phyloP scores from a whole-genome alignment of 2,329 filamentous ascomycete genomes.

The Penicillium janthinellum region DNA sequence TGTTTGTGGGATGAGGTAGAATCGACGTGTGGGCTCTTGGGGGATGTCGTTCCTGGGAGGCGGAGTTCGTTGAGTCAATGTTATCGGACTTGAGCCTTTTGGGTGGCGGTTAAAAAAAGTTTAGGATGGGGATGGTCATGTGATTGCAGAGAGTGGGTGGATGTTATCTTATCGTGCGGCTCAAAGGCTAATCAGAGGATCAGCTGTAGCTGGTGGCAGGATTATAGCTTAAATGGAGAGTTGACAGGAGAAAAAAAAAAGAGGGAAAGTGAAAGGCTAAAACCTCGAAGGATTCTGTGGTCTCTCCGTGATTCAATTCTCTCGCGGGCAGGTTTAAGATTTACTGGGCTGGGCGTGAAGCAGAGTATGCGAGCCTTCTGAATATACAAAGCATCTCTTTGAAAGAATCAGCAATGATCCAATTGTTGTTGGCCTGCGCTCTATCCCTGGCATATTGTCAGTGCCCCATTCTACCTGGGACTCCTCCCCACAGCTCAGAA shows the following conservation, averaged over 20 bases:
- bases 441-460: no score
- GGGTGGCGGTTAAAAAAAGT: constrained; percentile 19
- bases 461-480: background rate
- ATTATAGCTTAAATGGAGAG: background rate
- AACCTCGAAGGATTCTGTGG: no score
- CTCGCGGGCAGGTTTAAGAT: background rate
- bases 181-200: background rate
- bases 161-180: background rate
- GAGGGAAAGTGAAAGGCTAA: background rate
- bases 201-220: background rate
- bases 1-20: background rate
- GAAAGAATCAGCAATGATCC: no score
- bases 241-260: background rate
- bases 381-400: background rate
- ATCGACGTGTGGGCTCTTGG: background rate
- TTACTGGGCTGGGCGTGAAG: background rate
- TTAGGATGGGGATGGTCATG: constrained; percentile 25
- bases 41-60: no score
- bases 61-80: constrained; percentile 1
- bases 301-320: background rate
- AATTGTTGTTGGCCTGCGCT: no score
- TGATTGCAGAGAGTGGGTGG: constrained; percentile 26
- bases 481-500: background rate
- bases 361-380: background rate
- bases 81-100: background rate